Base-by-base conservation (phyloP, 2,329 filamentous ascomycete genomes). In the Phoma sp. region DNA sequence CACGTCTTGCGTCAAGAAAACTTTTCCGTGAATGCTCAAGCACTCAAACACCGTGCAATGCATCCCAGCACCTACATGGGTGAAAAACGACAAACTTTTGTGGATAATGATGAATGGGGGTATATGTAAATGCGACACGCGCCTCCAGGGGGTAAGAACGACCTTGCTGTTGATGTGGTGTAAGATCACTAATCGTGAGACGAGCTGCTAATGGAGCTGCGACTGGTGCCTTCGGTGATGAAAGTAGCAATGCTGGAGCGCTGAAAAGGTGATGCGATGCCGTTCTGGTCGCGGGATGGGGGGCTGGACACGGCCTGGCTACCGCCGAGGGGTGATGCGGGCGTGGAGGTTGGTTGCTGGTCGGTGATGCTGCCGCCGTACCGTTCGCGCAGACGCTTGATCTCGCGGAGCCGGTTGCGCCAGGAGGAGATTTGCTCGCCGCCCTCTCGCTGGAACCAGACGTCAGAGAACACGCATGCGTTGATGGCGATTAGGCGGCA, bases 401-500 rank as follows among this genome's bases (percentile, higher is more conserved):
- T 96, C 72, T 94, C 90, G 43, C 90, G 86, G 12, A 98, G 83
- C 43, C 95, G 87, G 65, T 89, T 91, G 55, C 92, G 87, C 95
- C 95, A 98, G 8, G 91, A 91, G 10, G 92, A 95, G 27, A 95
- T 83, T 69, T 96, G 88, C 73, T 96, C 92, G 52, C 89, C 89
- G 6, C 88, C 89, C 60, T 89, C 85, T 41, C 87, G 84, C 67
- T 86, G 87, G 41, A 86, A 85, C 92, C 94, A 97, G n/a, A 97
- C 93, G 39, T 89, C 84, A 2, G 90, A 92, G 74, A 98, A 97
- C 8, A 98, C 91, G 13, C 91, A 96, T 0, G 95, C 93, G 70
- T 97, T 98, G 59, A 99, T 84, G 0, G 94, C 92, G 17, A 98
- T 81, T 41, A 96, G 87, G 33, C 95, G 88, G 48, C 97, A 90